phyloP scores from a whole-genome alignment of 257 asterid genomes.

The Fraxinus anomala region DNA sequence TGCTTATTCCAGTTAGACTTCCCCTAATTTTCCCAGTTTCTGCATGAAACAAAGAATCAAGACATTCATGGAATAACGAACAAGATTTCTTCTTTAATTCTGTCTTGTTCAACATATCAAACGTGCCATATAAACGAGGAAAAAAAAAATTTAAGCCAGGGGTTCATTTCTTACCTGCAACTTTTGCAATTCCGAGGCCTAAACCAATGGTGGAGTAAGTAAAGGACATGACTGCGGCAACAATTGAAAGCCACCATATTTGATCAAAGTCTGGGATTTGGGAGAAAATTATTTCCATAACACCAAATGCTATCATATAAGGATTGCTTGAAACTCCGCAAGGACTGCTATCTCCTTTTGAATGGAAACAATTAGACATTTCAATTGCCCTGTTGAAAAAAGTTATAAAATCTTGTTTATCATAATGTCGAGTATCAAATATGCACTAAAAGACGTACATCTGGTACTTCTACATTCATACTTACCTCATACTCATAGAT shows the following conservation, averaged over 20 bases:
- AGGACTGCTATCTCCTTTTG: conserved; percentile 34
- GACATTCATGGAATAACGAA: background rate
- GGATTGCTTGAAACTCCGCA: conserved; percentile 31
- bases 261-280: conserved; percentile 40
- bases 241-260: conserved; percentile 38
- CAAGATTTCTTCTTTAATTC: background rate
- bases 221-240: conserved; percentile 37
- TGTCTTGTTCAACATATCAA: background rate
- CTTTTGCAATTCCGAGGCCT: conserved; percentile 36
- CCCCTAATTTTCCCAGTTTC: conserved; percentile 17
- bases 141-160: background rate
- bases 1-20: conserved; percentile 16
- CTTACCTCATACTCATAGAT: conserved; percentile 50
- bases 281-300: conserved; percentile 26
- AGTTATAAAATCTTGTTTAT: background rate
- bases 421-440: background rate
- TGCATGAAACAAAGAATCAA: background rate
- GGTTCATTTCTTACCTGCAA: conserved; percentile 18
- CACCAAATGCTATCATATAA: conserved; percentile 35
- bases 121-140: too few species aligned
- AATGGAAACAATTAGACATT: conserved; percentile 45
- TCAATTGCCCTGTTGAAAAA: conserved; percentile 47
- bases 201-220: conserved; percentile 35
- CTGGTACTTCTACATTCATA: background rate
- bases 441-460: background rate